A percentile compares a stretch with the other conserved stretches of the same genome.
Conservation (phyloP, 257 asterid genomes). For the Jacaranda copaia region DNA sequence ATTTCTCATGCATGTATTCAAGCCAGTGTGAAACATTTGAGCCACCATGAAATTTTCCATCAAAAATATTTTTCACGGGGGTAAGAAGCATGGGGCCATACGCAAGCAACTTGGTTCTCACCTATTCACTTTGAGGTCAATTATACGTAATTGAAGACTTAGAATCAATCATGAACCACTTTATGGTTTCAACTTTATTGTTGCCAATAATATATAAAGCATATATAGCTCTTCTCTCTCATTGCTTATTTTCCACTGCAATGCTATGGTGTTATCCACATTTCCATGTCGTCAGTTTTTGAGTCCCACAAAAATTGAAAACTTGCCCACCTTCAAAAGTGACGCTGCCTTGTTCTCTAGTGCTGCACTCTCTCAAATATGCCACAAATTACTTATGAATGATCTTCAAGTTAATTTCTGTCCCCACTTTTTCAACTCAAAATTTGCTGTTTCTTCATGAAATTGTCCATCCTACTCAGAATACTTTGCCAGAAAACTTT, state of each 20-base stretch:
- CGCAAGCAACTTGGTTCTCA: background rate
- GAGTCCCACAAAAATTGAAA: conserved; percentile 55
- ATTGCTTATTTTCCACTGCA: conserved; percentile 20
- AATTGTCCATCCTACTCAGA: background rate
- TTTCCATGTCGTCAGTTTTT: conserved; percentile 45
- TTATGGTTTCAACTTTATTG: conserved; percentile 41
- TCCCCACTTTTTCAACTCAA: background rate
- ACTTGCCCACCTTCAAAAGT: conserved; percentile 46
- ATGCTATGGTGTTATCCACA: conserved; percentile 43
- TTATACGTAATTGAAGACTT: conserved; percentile 33
- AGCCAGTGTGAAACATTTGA: background rate
- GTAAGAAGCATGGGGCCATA: no score
- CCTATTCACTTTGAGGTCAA: conserved; percentile 9
- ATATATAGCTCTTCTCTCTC: conserved; percentile 22
- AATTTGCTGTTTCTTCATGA: background rate
- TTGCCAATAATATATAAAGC: conserved; percentile 41
- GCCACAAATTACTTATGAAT: conserved; percentile 25
- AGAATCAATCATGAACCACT: conserved; percentile 47
- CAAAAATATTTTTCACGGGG: background rate
- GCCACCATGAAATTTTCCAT: conserved; percentile 2
- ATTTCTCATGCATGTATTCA: no score
- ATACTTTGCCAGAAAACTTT: background rate
- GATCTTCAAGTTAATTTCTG: conserved; percentile 23
- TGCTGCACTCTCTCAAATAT: conserved; percentile 19
- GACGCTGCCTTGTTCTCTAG: conserved; percentile 32